A percentile compares a stretch with the other conserved stretches of the same genome.
phyloP scores from a whole-genome alignment of 371 early-diverging fungal species.

The Mucor lusitanicus region DNA sequence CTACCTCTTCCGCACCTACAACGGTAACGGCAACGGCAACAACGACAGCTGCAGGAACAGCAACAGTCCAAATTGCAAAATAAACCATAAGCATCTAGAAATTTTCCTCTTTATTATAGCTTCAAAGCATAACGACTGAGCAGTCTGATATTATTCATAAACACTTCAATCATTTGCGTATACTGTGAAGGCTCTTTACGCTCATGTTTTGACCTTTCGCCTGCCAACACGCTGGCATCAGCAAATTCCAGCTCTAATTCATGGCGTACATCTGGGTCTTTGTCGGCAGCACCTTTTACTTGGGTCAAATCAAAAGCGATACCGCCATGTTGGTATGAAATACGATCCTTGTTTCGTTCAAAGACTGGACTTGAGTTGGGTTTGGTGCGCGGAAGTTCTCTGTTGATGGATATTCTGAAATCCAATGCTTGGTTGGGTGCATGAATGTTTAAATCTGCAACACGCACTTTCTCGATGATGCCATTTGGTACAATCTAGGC shows the following conservation, averaged over 20 bases:
- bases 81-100: neutral
- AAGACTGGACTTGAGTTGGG: slow-evolving; percentile 40
- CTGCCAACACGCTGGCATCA: slow-evolving; percentile 37
- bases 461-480: slow-evolving; percentile 63
- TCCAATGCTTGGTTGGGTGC: slow-evolving; percentile 72
- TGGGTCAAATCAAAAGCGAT: slow-evolving; percentile 78
- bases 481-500: slow-evolving; percentile 57
- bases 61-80: neutral
- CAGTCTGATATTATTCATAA: slow-evolving; percentile 62
- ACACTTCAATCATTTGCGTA: slow-evolving; percentile 48
- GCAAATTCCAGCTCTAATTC: slow-evolving; percentile 66
- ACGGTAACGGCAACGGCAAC: no score
- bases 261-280: slow-evolving; percentile 51
- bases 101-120: slow-evolving; percentile 6
- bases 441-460: slow-evolving; percentile 72
- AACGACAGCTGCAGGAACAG: neutral
- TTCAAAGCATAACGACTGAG: slow-evolving; percentile 34
- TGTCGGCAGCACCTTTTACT: slow-evolving; percentile 52
- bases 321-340: slow-evolving; percentile 74
- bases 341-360: slow-evolving; percentile 74
- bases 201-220: slow-evolving; percentile 40
- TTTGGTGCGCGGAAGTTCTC: slow-evolving; percentile 60
- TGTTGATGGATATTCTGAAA: slow-evolving; percentile 73
- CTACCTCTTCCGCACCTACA: neutral
- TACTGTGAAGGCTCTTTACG: slow-evolving; percentile 49